These are phyloP conservation scores for Dioscorea zingiberensis DNA, from an alignment of 106 monocot species.

Conservation along the genomic window DNA sequence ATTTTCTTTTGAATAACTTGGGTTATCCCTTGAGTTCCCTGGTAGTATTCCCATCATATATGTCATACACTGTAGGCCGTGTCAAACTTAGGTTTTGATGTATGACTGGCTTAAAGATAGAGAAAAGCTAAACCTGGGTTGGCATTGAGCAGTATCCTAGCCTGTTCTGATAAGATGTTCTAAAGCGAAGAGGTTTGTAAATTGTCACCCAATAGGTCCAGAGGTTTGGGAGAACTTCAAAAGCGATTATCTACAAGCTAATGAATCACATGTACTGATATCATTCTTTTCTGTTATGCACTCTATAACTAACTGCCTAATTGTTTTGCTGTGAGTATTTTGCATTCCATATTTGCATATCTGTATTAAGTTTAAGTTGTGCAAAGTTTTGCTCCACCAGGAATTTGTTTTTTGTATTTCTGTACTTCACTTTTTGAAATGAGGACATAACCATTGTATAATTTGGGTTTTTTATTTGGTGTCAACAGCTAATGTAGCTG, in stretches of 20 bases:
- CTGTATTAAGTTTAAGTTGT: too few relatives aligned
- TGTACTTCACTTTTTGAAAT: too few relatives aligned
- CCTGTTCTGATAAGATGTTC: conserved; percentile 52
- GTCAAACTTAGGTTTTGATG: conserved; percentile 65
- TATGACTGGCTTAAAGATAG: conserved; percentile 65
- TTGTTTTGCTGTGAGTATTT: too few relatives aligned
- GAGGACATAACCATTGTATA: too few relatives aligned
- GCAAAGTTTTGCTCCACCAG: too few relatives aligned
- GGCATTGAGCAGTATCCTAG: conserved; percentile 41
- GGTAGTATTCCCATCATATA: conserved; percentile 37
- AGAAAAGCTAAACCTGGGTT: conserved; percentile 22
- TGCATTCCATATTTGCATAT: too few relatives aligned
- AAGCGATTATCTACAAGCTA: conserved; percentile 18
- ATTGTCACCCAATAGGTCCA: conserved; percentile 34
- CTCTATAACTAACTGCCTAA: too few relatives aligned
- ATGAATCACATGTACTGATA: conserved; percentile 2
- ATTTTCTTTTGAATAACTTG: conserved; percentile 43
- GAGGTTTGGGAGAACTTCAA: conserved; percentile 53
- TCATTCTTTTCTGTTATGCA: too few relatives aligned
- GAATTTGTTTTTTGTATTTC: too few relatives aligned
- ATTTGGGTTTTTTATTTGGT: too few relatives aligned
- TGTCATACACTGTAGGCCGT: conserved; percentile 44
- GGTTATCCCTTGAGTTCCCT: conserved; percentile 50
- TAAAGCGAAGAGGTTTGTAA: conserved; percentile 27
- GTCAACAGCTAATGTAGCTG: too few relatives aligned